These are phyloP conservation scores for Termitomyces sp. DNA, from an alignment of 768 basidiomycete genomes.

Conservation along the genomic window DNA sequence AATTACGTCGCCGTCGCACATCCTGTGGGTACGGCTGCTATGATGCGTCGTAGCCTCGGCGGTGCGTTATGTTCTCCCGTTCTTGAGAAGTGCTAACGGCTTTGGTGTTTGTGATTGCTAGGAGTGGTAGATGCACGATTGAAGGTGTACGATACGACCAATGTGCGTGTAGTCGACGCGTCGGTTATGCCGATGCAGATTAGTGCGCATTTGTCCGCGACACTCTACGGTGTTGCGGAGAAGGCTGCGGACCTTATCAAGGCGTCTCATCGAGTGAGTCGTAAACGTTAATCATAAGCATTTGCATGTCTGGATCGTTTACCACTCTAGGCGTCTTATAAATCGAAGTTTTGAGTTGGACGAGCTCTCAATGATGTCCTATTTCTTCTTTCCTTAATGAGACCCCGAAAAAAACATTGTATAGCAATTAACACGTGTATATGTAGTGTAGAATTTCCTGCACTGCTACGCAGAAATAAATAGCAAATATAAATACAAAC, in stretches of 20 bases:
- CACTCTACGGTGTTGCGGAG: slow-evolving; percentile 51
- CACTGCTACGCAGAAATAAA: neutral
- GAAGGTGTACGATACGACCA: slow-evolving; percentile 40
- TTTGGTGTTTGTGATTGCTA: slow-evolving; percentile 15
- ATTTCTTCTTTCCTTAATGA: no score
- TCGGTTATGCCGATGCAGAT: slow-evolving; percentile 44
- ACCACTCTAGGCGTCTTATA: neutral
- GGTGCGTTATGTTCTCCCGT: neutral
- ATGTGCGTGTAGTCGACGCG: slow-evolving; percentile 49
- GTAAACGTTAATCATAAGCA: no score
- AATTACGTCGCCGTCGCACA: slow-evolving; percentile 41
- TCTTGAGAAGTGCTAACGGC: neutral
- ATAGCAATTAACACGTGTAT: neutral
- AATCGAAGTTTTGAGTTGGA: neutral
- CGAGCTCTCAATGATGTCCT: no score
- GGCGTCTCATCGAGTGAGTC: slow-evolving; percentile 19
- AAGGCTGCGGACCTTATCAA: slow-evolving; percentile 50
- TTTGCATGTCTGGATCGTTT: neutral
- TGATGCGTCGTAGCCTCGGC: neutral
- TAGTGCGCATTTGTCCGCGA: slow-evolving; percentile 40
- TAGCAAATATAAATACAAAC: neutral
- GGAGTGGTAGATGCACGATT: slow-evolving; percentile 44
- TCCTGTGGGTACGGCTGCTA: slow-evolving; percentile 34
- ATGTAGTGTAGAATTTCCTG: neutral
- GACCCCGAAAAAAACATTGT: neutral